Evolutionary conservation across 176 grass and related monocot genomes (phyloP).

Genomic region (Zoysia pacifica): DNA sequence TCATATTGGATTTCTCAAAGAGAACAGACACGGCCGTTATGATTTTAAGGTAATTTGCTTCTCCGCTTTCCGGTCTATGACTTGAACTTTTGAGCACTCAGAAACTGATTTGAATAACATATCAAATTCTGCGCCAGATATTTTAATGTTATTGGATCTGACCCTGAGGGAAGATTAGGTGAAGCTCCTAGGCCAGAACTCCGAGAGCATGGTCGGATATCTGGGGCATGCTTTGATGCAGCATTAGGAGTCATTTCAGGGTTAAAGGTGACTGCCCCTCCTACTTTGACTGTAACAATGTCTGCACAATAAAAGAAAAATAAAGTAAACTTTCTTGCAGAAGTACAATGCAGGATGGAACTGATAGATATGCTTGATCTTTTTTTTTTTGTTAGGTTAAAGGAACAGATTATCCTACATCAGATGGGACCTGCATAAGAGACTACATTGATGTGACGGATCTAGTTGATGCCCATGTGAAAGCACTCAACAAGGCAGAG

Average conservation of each 20-base stretch:
- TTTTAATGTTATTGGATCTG: conserved; percentile 86
- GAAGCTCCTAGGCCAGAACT: conserved; percentile 77
- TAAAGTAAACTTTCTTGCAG: conserved; percentile 12
- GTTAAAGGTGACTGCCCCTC: conserved; percentile 51
- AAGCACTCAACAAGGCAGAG: conserved; percentile 74
- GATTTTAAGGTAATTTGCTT: conserved; percentile 66
- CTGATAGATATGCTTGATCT: conserved; percentile 28
- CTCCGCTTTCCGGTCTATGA: conserved; percentile 1
- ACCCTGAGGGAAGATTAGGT: conserved; percentile 74
- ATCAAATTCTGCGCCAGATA: conserved; percentile 48
- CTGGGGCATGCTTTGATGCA: conserved; percentile 84
- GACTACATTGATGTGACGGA: conserved; percentile 90
- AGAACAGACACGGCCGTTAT: conserved; percentile 69
- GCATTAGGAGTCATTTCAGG: conserved; percentile 65
- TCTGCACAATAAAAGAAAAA: background rate
- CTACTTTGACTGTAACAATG: conserved; percentile 2
- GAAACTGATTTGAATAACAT: conserved; percentile 29
- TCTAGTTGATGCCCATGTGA: conserved; percentile 86
- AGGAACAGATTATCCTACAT: conserved; percentile 72
- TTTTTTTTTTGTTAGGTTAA: conserved; percentile 52
- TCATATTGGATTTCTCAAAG: conserved; percentile 83
- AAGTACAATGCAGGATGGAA: background rate
- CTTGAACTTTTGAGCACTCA: background rate
- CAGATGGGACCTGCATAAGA: conserved; percentile 83
- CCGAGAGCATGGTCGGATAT: conserved; percentile 80